Evolutionary conservation across 345 rosid genomes (phyloP).

Genomic region (Pistacia atlantica): DNA sequence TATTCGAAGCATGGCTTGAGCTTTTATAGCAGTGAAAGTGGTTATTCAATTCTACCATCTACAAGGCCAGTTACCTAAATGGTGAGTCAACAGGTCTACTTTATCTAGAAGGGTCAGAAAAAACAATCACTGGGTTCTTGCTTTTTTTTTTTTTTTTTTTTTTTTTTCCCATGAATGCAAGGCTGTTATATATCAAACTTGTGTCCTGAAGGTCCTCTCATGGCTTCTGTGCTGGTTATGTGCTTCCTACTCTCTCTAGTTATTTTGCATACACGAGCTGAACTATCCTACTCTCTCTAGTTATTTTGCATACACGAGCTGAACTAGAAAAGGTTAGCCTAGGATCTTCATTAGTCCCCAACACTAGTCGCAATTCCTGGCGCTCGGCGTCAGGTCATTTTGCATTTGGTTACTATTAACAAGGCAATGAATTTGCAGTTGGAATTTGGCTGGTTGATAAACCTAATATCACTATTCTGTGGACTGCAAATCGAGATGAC

Average conservation of each 20-base stretch:
- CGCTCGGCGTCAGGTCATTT: background rate
- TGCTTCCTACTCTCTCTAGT: background rate
- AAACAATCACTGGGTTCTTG: too few relatives aligned
- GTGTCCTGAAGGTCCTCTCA: background rate
- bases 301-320: background rate
- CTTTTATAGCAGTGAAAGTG: too few relatives aligned
- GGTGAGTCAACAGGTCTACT: too few relatives aligned
- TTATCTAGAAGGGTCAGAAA: too few relatives aligned
- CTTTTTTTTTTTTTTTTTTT: too few relatives aligned
- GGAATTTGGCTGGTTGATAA: constrained; percentile 18
- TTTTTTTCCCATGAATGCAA: too few relatives aligned
- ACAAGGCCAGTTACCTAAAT: too few relatives aligned
- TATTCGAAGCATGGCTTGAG: too few relatives aligned
- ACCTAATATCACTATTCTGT: constrained; percentile 17
- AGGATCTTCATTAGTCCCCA: background rate
- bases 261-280: too few relatives aligned
- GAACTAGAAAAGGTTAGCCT: background rate
- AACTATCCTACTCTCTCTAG: too few relatives aligned
- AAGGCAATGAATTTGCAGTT: constrained; percentile 22
- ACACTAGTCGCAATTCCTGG: background rate
- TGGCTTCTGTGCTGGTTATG: background rate
- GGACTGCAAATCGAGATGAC: constrained; percentile 35
- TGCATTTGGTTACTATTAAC: constrained; percentile 27
- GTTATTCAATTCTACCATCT: too few relatives aligned
- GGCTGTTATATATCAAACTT: too few relatives aligned